phyloP scores from a whole-genome alignment of 2,329 filamentous ascomycete species.

The Ceratocystis alfenasii region DNA sequence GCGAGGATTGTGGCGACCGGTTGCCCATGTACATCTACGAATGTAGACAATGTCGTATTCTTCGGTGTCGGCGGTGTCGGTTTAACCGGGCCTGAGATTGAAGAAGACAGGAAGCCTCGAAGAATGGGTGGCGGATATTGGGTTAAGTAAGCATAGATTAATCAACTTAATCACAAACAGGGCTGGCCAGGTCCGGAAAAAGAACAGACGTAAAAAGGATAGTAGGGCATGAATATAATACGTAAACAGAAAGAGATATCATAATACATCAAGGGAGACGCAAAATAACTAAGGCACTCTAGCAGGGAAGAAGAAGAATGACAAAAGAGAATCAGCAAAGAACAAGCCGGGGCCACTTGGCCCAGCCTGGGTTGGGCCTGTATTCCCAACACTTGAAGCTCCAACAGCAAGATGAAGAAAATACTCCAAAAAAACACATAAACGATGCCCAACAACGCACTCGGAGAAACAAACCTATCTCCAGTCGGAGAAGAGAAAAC shows the following conservation, averaged over 20 bases:
- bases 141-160: neutral
- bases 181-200: neutral
- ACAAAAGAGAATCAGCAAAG: neutral
- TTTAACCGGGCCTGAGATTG: slow-evolving; percentile 29
- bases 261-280: neutral
- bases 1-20: slow-evolving; percentile 33
- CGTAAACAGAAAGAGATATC: slow-evolving; percentile 1
- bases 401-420: neutral
- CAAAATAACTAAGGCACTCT: no score
- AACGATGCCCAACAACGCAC: no score
- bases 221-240: neutral
- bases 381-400: slow-evolving; percentile 7
- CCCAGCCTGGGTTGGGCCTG: slow-evolving; percentile 9
- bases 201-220: neutral
- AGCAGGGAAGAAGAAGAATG: neutral
- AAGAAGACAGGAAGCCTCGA: neutral
- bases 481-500: neutral
- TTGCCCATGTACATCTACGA: slow-evolving; percentile 36
- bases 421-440: neutral
- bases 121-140: neutral
- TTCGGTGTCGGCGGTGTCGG: slow-evolving; percentile 36
- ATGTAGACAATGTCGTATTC: slow-evolving; percentile 35
- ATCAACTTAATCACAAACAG: neutral
- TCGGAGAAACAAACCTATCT: no score
- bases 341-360: neutral